These are phyloP conservation scores for Aspergillus neoniger DNA, from an alignment of 2,329 filamentous ascomycete genomes.

Conservation along the genomic window DNA sequence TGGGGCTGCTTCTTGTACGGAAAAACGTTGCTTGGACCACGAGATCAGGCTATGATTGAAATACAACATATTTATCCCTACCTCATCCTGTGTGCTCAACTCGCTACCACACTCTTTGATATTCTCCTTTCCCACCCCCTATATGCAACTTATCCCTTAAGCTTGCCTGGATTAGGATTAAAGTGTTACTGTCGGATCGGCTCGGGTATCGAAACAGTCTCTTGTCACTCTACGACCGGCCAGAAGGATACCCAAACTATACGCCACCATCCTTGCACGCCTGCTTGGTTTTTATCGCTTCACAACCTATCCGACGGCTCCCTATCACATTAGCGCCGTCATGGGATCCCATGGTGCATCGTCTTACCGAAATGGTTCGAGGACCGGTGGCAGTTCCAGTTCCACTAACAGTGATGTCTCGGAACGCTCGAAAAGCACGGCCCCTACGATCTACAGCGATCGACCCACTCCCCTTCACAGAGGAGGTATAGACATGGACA, in stretches of 20 bases:
- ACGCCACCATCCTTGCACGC: constrained; percentile 3
- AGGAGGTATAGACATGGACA: constrained; percentile 17
- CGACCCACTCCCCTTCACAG: constrained; percentile 29
- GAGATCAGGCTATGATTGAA: constrained; percentile 13
- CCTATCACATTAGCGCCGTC: constrained; percentile 15
- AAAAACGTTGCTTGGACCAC: background rate
- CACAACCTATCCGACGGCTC: background rate
- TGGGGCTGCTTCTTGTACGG: background rate
- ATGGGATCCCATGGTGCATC: constrained; percentile 33
- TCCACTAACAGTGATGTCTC: constrained; percentile 42
- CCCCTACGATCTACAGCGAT: constrained; percentile 41
- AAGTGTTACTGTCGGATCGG: constrained; percentile 1
- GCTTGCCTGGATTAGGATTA: constrained; percentile 4
- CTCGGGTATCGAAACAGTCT: constrained; percentile 5
- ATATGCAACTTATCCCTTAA: constrained; percentile 3
- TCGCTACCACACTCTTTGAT: constrained; percentile 11
- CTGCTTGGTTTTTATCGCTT: background rate
- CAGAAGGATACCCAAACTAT: constrained; percentile 1
- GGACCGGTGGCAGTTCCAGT: constrained; percentile 36
- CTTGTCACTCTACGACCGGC: background rate
- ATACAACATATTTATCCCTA: constrained; percentile 15
- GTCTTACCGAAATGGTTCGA: constrained; percentile 27
- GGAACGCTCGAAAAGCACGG: constrained; percentile 43
- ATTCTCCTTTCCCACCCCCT: constrained; percentile 5
- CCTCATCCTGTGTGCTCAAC: constrained; percentile 11